Evolutionary conservation across 2,329 filamentous ascomycete species (phyloP).

Genomic region (Alternaria viburni): DNA sequence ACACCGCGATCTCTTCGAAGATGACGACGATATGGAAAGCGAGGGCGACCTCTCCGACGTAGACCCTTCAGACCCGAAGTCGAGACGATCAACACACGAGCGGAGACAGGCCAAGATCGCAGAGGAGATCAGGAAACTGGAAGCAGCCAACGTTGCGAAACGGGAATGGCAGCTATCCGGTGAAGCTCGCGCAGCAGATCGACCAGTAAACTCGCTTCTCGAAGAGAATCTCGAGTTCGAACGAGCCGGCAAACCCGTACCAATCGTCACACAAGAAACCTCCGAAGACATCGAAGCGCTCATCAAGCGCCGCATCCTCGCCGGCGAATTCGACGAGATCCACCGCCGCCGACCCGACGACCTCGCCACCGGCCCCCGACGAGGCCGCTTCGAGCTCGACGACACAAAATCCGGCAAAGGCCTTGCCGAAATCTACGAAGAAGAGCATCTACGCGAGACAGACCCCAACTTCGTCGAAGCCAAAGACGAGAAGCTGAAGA

Average conservation of each 20-base stretch:
- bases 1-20: constrained; percentile 86
- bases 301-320: constrained; percentile 90
- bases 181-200: constrained; percentile 81
- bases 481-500: constrained; percentile 79
- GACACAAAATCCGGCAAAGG: constrained; percentile 87
- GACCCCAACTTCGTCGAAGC: constrained; percentile 84
- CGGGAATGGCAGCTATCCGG: constrained; percentile 89
- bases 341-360: constrained; percentile 80
- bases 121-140: constrained; percentile 89
- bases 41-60: constrained; percentile 65
- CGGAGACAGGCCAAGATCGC: constrained; percentile 82
- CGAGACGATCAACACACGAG: constrained; percentile 84
- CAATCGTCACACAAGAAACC: constrained; percentile 89
- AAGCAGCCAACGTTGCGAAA: constrained; percentile 87
- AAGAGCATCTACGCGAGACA: constrained; percentile 79
- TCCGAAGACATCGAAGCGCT: constrained; percentile 91
- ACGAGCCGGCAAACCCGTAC: constrained; percentile 90
- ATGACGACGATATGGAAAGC: constrained; percentile 66
- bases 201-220: constrained; percentile 88
- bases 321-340: constrained; percentile 91
- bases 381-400: constrained; percentile 80
- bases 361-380: constrained; percentile 67
- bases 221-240: constrained; percentile 97
- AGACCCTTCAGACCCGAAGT: constrained; percentile 72
- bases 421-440: constrained; percentile 91